Evolutionary conservation across 2,329 filamentous ascomycete species (phyloP), one percentile per base, ranked within the genome.

Genomic region (Aschersonia sp.): DNA sequence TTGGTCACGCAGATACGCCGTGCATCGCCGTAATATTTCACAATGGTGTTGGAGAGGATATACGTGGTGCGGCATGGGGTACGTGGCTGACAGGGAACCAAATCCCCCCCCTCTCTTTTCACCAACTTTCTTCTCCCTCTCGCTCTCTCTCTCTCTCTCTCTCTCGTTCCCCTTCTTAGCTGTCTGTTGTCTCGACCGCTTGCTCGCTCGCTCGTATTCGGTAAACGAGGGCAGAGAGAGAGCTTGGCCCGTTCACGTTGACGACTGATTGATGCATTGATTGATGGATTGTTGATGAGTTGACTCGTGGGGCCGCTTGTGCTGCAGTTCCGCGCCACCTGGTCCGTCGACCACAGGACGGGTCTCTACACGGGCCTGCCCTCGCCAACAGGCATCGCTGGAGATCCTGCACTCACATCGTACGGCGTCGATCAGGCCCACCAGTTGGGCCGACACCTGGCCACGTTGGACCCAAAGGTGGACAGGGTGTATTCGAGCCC

Each of bases 371-470:
- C 74, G 47, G 71, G 72, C 49, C 79, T 92, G 54, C 79, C 74
- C 41, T 87, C 86, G 39, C 90, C 92, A 1, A 97, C 92, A 5
- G 85, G 86, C 47, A 88, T 95, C 53, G 75, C 89, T 4, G 84
- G 84, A 30, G 92, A 98, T 61, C 89, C 89, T 43, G 82, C 87
- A 8, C 75, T 98, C 56, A 88, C 89, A 6, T 80, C 85, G 29
- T 83, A 97, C 59, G 92, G 92, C 49, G 83, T 94, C 41, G 73
- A 79, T 46, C 92, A 98, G 69, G 80, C 88, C 29, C 72, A 77
- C 51, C 81, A 97, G 65, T 74, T 97, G 44, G 88, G 74, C 2
- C 68, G 64, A 6, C 75, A 85, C 58, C 71, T 94, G 44, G 60
- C 71, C 49, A 70, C 67, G 0, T 60, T 85, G 43, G 65, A 79